These are phyloP conservation scores for Jaapia argillacea DNA, from an alignment of 768 basidiomycete species.

Conservation along the genomic window DNA sequence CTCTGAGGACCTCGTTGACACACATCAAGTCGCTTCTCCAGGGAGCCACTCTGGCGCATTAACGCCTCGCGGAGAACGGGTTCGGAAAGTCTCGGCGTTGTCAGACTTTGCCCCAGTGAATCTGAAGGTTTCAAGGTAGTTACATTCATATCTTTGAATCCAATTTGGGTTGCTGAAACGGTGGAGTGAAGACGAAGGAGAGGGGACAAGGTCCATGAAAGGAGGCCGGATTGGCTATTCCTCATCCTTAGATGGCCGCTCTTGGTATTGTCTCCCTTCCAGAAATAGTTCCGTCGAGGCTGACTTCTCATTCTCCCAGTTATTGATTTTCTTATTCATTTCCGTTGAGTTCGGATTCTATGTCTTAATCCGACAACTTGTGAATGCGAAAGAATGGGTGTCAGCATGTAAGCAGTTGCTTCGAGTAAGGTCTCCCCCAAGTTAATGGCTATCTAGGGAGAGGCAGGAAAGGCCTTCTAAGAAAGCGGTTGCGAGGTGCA, in stretches of 20 bases:
- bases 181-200: constrained; percentile 24
- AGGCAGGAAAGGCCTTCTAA: constrained; percentile 70
- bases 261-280: constrained; percentile 37
- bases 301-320: constrained; percentile 28
- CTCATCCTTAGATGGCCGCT: constrained; percentile 82
- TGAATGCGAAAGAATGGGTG: constrained; percentile 91
- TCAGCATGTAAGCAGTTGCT: constrained; percentile 56
- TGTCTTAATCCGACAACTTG: constrained; percentile 80
- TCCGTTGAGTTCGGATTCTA: constrained; percentile 79
- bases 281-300: background rate
- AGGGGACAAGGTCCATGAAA: constrained; percentile 20
- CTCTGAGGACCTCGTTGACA: constrained; percentile 40
- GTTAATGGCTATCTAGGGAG: constrained; percentile 44
- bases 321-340: constrained; percentile 79
- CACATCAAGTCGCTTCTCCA: constrained; percentile 23
- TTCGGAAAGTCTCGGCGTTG: constrained; percentile 74
- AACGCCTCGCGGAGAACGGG: constrained; percentile 28
- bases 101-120: constrained; percentile 91
- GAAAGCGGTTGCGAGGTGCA: constrained; percentile 67
- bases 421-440: constrained; percentile 1
- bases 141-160: constrained; percentile 6
- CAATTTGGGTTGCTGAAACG: constrained; percentile 3
- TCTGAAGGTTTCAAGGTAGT: constrained; percentile 64
- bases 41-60: constrained; percentile 15
- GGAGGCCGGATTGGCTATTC: constrained; percentile 64